A percentile compares a stretch with the other conserved stretches of the same genome.
phyloP scores from a whole-genome alignment of 2,329 filamentous ascomycete species.

The Chrysoporthe puriensis region DNA sequence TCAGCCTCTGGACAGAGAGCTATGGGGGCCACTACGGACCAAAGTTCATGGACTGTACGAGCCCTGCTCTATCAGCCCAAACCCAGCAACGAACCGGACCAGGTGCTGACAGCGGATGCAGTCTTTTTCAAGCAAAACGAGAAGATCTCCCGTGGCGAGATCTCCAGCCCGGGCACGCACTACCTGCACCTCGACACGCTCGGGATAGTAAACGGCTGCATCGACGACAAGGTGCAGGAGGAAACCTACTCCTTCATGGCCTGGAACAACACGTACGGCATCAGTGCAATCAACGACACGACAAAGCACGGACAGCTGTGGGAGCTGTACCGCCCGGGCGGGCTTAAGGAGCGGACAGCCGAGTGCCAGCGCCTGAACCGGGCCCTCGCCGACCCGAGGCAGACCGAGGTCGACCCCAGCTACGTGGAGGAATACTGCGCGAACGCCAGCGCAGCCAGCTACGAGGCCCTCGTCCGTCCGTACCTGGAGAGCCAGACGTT shows the following conservation, averaged over 20 bases:
- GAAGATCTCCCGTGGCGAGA: conserved; percentile 25
- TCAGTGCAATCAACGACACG: conserved; percentile 53
- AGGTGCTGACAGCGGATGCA: conserved; percentile 24
- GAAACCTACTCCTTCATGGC: conserved; percentile 24
- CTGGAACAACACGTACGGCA: conserved; percentile 52
- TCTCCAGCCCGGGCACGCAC: conserved; percentile 24
- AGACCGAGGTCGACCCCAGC: not conserved
- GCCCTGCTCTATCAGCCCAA: conserved; percentile 34
- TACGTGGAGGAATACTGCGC: conserved; percentile 26
- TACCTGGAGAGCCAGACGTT: conserved; percentile 29
- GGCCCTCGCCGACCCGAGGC: conserved; percentile 47
- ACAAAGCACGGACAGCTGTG: conserved; percentile 49
- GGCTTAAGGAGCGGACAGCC: conserved; percentile 53
- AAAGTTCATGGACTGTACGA: conserved; percentile 38
- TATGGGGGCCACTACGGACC: conserved; percentile 46
- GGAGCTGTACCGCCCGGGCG: conserved; percentile 47
- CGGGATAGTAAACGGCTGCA: conserved; percentile 27
- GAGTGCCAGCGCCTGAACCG: conserved; percentile 47
- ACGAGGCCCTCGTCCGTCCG: not conserved
- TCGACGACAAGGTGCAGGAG: conserved; percentile 16
- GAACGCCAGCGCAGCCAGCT: not conserved
- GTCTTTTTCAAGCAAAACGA: conserved; percentile 32
- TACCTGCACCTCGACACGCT: conserved; percentile 29
- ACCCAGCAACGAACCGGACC: conserved; percentile 28
- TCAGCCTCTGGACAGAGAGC: conserved; percentile 34